phyloP scores from a whole-genome alignment of 176 grass and related monocot genomes.

The Ananas comosus region DNA sequence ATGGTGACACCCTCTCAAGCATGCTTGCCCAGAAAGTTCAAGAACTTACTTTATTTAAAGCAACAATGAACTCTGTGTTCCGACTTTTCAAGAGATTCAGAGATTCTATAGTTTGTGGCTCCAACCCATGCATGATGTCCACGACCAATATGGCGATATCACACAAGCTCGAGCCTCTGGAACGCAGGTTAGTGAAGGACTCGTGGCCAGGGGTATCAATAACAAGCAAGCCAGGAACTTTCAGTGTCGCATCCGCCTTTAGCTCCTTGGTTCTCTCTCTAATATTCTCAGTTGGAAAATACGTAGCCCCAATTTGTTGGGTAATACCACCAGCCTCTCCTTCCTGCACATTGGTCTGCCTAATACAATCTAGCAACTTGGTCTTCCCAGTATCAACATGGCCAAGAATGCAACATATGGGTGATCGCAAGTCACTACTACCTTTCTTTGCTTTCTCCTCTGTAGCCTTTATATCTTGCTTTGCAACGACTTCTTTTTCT shows the following conservation, averaged over 20 bases:
- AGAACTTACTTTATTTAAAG: slow-evolving; percentile 86
- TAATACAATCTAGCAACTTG: slow-evolving; percentile 84
- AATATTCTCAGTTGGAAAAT: slow-evolving; percentile 96
- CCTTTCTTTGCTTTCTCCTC: slow-evolving; percentile 36
- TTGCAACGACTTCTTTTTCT: slow-evolving; percentile 31
- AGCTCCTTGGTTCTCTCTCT: slow-evolving; percentile 91
- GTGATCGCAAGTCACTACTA: slow-evolving; percentile 61
- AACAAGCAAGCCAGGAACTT: slow-evolving; percentile 92
- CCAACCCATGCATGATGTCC: slow-evolving; percentile 96
- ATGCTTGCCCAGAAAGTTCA: neutral
- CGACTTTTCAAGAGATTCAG: slow-evolving; percentile 76
- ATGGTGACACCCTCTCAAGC: slow-evolving; percentile 9
- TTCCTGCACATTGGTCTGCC: slow-evolving; percentile 81
- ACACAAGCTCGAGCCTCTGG: slow-evolving; percentile 94
- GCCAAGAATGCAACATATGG: slow-evolving; percentile 94
- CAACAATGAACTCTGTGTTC: slow-evolving; percentile 81
- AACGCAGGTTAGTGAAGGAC: slow-evolving; percentile 86
- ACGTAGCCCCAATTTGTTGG: slow-evolving; percentile 89
- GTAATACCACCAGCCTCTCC: slow-evolving; percentile 97
- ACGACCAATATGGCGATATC: slow-evolving; percentile 97
- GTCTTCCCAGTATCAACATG: slow-evolving; percentile 96
- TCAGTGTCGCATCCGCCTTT: slow-evolving; percentile 86
- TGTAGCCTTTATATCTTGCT: slow-evolving; percentile 31
- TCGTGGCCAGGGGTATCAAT: slow-evolving; percentile 96
- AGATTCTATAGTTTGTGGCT: slow-evolving; percentile 90